Base-by-base conservation (phyloP, 768 basidiomycete genomes). In the Hypholoma sublateritium region DNA sequence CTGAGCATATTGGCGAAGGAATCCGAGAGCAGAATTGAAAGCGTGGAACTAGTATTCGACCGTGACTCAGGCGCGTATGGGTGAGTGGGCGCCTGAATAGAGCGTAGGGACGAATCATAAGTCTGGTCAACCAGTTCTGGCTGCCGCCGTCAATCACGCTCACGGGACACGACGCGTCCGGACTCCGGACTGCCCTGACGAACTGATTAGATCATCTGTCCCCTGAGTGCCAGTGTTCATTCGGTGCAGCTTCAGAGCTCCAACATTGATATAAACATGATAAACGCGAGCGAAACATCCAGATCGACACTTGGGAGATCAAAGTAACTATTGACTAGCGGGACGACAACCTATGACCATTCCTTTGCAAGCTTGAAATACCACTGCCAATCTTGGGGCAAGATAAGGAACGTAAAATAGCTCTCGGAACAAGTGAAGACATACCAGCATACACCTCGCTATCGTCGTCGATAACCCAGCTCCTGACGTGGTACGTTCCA, bases 311-410 rank as follows among this genome's bases (percentile, higher is more conserved):
- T 32, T 9, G 28, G 9, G 28, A 32, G 1, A 32, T 32, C 28
- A 41, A 36, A 32, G 16, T 28, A 22, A 35, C 22, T 43, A 43
- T 21, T 28, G 25, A 36, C 5, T 24, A 51, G 22, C n/a, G 37
- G 34, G 19, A 45, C 39, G 21, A 51, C 19, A 55, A 32, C 28
- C 48, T 54, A 62, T 58, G 54, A 89, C 95, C 95, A 98, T 63
- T 95, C 93, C 76, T 96, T 96, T 43, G 80, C 86, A 57, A 98
- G 81, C 71, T 93, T 96, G 81, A 98, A 97, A 22, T 68, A 72
- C 95, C 95, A 98, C 59, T 89, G 85, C 77, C 87, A 93, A 62
- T 93, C 91, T 88, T 57, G 19, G 25, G 48, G 46, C 24, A 4
- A 21, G 28, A 16, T 9, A 61, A 42, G 24, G 36, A 46, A 16